Evolutionary conservation across 1,284 basidiomycete genomes (phyloP).

Genomic region (Trametes versicolor): DNA sequence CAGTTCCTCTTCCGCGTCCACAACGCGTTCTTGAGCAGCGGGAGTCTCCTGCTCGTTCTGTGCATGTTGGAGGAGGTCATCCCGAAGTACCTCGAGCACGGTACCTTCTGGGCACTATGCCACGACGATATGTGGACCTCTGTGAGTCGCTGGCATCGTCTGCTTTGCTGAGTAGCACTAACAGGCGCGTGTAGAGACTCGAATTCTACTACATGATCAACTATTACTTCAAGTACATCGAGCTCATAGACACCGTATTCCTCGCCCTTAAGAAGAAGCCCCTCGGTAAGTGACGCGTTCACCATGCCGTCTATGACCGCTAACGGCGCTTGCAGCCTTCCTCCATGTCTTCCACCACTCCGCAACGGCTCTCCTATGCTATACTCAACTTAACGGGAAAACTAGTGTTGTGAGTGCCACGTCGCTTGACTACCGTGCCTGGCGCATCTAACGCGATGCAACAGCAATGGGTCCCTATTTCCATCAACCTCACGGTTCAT

Average conservation of each 20-base stretch:
- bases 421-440: constrained; percentile 19
- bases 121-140: constrained; percentile 83
- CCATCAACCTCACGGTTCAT: constrained; percentile 93
- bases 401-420: constrained; percentile 80
- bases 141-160: constrained; percentile 54
- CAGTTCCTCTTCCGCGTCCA: constrained; percentile 92
- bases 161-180: constrained; percentile 19
- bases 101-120: constrained; percentile 86
- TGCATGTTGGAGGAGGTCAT: constrained; percentile 93
- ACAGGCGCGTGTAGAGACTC: constrained; percentile 64
- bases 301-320: constrained; percentile 2
- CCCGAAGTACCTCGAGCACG: constrained; percentile 78
- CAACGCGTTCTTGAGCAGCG: constrained; percentile 88
- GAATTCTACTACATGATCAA: constrained; percentile 98
- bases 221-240: constrained; percentile 96
- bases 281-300: constrained; percentile 66
- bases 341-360: constrained; percentile 99
- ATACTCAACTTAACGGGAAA: constrained; percentile 91
- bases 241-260: constrained; percentile 96
- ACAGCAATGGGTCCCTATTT: constrained; percentile 97
- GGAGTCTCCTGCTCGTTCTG: constrained; percentile 83
- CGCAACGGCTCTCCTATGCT: constrained; percentile 97
- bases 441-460: constrained; percentile 18
- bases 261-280: constrained; percentile 99
- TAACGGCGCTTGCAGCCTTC: constrained; percentile 70